These are phyloP conservation scores for Alternaria conjuncta DNA, from an alignment of 2,329 filamentous ascomycete genomes.

Conservation along the genomic window DNA sequence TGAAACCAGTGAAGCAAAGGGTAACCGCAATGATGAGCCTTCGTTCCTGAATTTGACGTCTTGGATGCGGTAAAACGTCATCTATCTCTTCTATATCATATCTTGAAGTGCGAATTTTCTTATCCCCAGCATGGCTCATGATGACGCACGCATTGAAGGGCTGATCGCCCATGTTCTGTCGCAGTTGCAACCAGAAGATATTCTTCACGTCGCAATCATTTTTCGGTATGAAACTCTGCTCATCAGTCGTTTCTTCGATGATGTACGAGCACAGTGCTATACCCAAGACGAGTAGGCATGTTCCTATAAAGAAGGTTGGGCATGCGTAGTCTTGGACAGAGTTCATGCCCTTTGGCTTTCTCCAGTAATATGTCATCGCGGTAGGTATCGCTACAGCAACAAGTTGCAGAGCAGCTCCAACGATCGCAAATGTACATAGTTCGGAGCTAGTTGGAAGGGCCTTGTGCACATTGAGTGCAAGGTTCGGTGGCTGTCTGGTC, in stretches of 20 bases:
- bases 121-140: background rate
- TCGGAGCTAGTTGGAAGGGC: rapidly evolving
- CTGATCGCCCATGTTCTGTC: background rate
- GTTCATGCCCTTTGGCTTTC: rapidly evolving
- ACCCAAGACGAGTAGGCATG: background rate
- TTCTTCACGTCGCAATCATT: rapidly evolving
- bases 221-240: background rate
- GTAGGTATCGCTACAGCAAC: background rate
- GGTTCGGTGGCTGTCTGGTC: background rate
- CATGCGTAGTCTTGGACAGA: background rate
- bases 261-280: background rate
- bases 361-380: background rate
- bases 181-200: background rate
- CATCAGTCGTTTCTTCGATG: background rate
- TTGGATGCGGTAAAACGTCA: too few relatives aligned
- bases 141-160: background rate
- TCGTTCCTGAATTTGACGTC: too few relatives aligned
- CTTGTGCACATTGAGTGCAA: background rate
- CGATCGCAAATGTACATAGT: background rate
- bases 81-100: background rate
- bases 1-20: background rate
- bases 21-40: background rate
- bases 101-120: background rate
- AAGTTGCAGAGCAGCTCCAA: background rate
- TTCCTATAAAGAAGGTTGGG: background rate